phyloP scores from a whole-genome alignment of 805 yeast species.

The Barnettozyma botsteinii region DNA sequence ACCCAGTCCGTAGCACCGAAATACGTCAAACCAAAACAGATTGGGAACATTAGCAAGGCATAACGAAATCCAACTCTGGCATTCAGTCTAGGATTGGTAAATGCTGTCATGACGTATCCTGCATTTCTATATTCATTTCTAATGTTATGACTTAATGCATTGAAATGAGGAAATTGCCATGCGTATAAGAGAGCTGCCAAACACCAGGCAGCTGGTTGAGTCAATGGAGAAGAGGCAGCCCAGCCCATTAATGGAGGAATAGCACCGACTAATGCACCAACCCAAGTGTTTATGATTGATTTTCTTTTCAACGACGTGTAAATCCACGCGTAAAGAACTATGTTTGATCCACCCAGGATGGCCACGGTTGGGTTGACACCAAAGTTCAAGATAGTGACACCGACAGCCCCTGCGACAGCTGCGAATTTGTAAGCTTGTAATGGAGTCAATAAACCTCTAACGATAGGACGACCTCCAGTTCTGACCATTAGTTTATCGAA shows the following conservation, averaged over 20 bases:
- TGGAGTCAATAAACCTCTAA: constrained; percentile 71
- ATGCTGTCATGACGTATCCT: constrained; percentile 97
- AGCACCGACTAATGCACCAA: constrained; percentile 98
- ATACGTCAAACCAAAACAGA: constrained; percentile 77
- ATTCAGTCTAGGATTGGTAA: constrained; percentile 83
- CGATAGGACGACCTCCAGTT: constrained; percentile 87
- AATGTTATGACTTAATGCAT: constrained; percentile 82
- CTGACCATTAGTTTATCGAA: constrained; percentile 85
- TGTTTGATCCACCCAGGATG: constrained; percentile 70
- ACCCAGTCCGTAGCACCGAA: constrained; percentile 77
- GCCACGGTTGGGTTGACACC: constrained; percentile 91
- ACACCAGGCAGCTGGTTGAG: constrained; percentile 93
- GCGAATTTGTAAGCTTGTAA: constrained; percentile 80
- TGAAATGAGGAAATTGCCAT: constrained; percentile 99
- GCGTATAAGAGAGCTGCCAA: constrained; percentile 85
- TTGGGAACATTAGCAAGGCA: constrained; percentile 88
- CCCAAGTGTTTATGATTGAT: constrained; percentile 91
- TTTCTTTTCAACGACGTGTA: constrained; percentile 87
- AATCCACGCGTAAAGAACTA: constrained; percentile 79
- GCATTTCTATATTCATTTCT: constrained; percentile 85
- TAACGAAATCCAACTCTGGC: constrained; percentile 92
- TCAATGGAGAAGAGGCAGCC: constrained; percentile 81
- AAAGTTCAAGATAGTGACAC: constrained; percentile 57
- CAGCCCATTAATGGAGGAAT: constrained; percentile 99
- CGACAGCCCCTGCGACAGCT: constrained; percentile 60